Evolutionary conservation across 768 basidiomycete species (phyloP).

Genomic region (Lactarius quietus): DNA sequence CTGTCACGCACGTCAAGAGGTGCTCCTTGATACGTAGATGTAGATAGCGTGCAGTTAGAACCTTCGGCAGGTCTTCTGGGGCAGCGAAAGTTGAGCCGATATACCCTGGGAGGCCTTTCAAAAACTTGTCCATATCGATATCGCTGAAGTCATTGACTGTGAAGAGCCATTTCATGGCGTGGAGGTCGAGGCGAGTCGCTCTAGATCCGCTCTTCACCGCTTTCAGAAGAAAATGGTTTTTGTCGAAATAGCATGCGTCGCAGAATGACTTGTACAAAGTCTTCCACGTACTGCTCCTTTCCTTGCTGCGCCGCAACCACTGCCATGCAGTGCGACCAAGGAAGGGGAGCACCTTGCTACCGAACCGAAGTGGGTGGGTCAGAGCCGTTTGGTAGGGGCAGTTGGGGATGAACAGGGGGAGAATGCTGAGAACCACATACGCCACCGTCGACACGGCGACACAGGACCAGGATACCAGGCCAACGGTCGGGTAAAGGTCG

Average conservation of each 20-base stretch:
- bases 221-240: not conserved
- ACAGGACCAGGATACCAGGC: not conserved
- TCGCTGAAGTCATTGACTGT: constrained; percentile 10
- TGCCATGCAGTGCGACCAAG: not conserved
- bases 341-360: not conserved
- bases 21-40: constrained; percentile 4
- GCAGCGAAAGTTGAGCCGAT: not conserved
- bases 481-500: not conserved
- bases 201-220: not conserved
- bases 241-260: not conserved
- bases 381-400: constrained; percentile 19
- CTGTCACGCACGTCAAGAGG: constrained; percentile 8
- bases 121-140: constrained; percentile 11
- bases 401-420: constrained; percentile 9
- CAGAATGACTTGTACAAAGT: too few relatives aligned
- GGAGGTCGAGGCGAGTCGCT: not conserved
- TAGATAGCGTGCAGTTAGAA: not conserved
- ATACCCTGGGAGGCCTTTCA: constrained; percentile 14
- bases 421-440: constrained; percentile 11
- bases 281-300: too few relatives aligned
- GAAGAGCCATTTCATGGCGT: constrained; percentile 14
- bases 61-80: not conserved
- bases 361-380: constrained; percentile 1
- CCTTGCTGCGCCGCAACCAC: too few relatives aligned
- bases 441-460: not conserved